Evolutionary conservation across 2,329 filamentous ascomycete species (phyloP), one percentile per base, ranked within the genome.

Genomic region (Calonectria pseudoturangicola): DNA sequence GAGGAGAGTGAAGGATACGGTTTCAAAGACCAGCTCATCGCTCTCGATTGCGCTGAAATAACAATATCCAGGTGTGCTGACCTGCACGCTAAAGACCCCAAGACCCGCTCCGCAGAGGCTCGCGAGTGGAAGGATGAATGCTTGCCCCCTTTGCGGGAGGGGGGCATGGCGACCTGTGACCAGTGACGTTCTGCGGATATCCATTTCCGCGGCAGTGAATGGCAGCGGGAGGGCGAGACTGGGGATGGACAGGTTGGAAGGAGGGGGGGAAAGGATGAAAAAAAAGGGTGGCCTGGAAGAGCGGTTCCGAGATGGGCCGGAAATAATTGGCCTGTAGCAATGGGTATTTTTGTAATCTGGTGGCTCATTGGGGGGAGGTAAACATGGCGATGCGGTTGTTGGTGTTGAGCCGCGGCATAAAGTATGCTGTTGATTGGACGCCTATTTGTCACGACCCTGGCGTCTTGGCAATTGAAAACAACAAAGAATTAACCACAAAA

Each of bases 41-140:
- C 27, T 18, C 47, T 70, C 63, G 36, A 48, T 67, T 63, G 67
- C 63, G 63, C 58, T 70, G 71, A 73, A 71, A 73, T 73, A 73
- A 33, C 60, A 67, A 56, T 70, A 70, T 71, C 67, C 71, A 73
- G 71, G 71, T 73, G 71, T 73, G 71, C 71, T 73, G 71, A 73
- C 71, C 71, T 71, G 67, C 54, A 70, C 68, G 43, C 54, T 73
- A 68, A 48, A 56, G 10, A 9, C 36, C 36, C 21, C 12, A 4
- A 36, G 45, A 54, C 64, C 67, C 60, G 43, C 63, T 54, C 16
- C 3, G 13, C 13, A 51, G 8, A 25, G 25, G 15, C 9, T 8
- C 41, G 18, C 51, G 51, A 47, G 41, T 58, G 65, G 51, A 60
- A 68, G 33, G 43, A 28, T 18, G 28, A 27, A 13, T 15, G 21